A percentile compares a stretch with the other conserved stretches of the same genome.
phyloP scores from a whole-genome alignment of 306 rosid species.

The Trifolium fragiferum region DNA sequence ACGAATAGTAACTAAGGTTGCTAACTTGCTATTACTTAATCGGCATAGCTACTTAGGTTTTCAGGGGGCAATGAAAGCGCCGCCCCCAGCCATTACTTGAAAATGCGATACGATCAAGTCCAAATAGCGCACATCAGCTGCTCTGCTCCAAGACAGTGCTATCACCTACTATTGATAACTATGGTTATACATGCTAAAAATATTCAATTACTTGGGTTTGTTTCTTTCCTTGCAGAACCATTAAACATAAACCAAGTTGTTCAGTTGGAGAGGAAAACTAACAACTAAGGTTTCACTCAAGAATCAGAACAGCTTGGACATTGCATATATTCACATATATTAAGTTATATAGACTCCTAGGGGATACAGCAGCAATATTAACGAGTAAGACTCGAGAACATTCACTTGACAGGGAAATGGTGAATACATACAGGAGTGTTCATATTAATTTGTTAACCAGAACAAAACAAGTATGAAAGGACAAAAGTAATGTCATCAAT shows the following conservation, averaged over 20 bases:
- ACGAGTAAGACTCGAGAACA: constrained; percentile 11
- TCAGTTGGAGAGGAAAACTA: constrained; percentile 28
- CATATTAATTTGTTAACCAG: neutral
- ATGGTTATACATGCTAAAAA: constrained; percentile 3
- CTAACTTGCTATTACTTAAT: constrained; percentile 12
- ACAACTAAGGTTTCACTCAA: constrained; percentile 27
- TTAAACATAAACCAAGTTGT: constrained; percentile 25
- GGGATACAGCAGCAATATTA: neutral
- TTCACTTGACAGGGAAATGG: constrained; percentile 17
- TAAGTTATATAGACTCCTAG: constrained; percentile 9
- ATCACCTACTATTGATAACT: neutral
- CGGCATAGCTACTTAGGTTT: neutral
- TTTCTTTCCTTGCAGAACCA: constrained; percentile 13
- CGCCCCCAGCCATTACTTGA: neutral
- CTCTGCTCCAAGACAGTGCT: neutral
- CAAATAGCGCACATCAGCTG: neutral
- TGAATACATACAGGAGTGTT: neutral
- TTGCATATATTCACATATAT: constrained; percentile 11
- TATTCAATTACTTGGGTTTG: constrained; percentile 4
- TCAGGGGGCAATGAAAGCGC: neutral
- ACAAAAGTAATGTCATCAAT: constrained; percentile 16
- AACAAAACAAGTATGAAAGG: neutral
- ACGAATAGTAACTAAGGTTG: neutral
- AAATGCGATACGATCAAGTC: neutral
- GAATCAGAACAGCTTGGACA: constrained; percentile 7